A percentile compares a stretch with the other conserved stretches of the same genome.
Conservation (phyloP, 139 green algal genomes). For the Diplosphaera chodatii region DNA sequence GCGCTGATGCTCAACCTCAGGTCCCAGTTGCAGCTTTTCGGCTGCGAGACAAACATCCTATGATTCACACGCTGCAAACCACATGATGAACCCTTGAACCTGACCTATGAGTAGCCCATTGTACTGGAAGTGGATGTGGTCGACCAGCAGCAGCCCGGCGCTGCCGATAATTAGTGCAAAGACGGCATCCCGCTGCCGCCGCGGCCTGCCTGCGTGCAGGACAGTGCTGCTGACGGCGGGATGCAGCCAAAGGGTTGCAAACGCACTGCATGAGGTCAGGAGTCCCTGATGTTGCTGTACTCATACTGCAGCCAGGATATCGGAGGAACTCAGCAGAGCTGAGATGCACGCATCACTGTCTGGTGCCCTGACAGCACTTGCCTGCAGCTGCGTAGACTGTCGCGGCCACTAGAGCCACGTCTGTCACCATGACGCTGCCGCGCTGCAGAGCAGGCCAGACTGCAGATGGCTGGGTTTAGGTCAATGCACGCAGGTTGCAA, state of each 20-base stretch:
- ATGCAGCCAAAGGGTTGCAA: too few species aligned
- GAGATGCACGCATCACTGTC: too few species aligned
- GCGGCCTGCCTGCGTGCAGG: background rate
- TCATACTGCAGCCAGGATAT: too few species aligned
- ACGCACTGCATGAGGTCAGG: too few species aligned
- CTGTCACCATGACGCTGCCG: constrained; percentile 57
- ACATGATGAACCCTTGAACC: constrained; percentile 1
- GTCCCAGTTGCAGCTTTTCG: too few species aligned
- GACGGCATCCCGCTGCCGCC: constrained; percentile 2
- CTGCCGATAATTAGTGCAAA: constrained; percentile 46
- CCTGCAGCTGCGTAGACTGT: constrained; percentile 18
- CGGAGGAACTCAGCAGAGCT: too few species aligned
- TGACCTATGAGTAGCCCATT: constrained; percentile 88
- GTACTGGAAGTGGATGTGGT: constrained; percentile 99
- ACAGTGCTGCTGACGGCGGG: too few species aligned
- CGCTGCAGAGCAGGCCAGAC: constrained; percentile 35
- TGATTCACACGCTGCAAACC: background rate
- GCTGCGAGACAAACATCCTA: too few species aligned
- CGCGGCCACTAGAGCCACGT: constrained; percentile 51
- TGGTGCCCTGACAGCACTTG: too few species aligned
- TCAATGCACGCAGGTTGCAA: too few species aligned
- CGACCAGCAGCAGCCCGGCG: constrained; percentile 84
- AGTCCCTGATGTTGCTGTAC: too few species aligned
- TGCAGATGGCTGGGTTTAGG: background rate
- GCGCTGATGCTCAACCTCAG: too few species aligned